These are phyloP conservation scores for Helichrysum umbraculigerum DNA, from an alignment of 129 eudicot genomes.

Conservation along the genomic window DNA sequence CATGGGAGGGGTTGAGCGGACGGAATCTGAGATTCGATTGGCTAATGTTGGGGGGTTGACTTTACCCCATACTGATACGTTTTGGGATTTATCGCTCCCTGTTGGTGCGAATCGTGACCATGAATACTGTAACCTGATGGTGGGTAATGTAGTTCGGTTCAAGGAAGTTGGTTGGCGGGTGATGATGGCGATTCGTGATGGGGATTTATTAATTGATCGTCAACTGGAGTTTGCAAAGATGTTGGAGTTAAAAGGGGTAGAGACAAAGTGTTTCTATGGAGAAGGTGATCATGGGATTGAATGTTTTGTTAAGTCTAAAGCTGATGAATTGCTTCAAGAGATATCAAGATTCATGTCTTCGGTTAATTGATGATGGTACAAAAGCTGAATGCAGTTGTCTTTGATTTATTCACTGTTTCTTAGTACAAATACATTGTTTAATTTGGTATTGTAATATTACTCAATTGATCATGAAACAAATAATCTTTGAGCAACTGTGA, in stretches of 20 bases:
- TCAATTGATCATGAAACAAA: no score
- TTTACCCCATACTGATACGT: constrained; percentile 24
- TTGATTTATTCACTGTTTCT: no score
- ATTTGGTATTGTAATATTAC: no score
- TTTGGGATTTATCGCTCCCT: constrained; percentile 47
- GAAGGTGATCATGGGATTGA: constrained; percentile 45
- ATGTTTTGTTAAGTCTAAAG: constrained; percentile 27
- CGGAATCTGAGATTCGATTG: constrained; percentile 39
- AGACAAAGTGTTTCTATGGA: constrained; percentile 21
- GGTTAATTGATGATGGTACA: background rate
- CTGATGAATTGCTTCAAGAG: constrained; percentile 27
- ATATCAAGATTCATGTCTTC: constrained; percentile 21
- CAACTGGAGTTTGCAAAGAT: constrained; percentile 37
- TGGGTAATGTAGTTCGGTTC: constrained; percentile 20
- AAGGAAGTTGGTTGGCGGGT: constrained; percentile 39
- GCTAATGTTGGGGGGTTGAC: constrained; percentile 19
- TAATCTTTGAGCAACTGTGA: no score
- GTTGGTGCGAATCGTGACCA: constrained; percentile 48
- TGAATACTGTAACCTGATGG: constrained; percentile 47
- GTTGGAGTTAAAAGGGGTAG: constrained; percentile 32
- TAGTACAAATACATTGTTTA: no score
- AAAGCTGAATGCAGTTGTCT: no score
- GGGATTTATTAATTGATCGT: constrained; percentile 44
- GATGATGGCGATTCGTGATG: constrained; percentile 35
- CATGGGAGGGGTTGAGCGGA: constrained; percentile 43